Evolutionary conservation across 1,139 yeast genomes (phyloP), one percentile per base, ranked within the genome.

Genomic region (Nakaseomyces glabratus): DNA sequence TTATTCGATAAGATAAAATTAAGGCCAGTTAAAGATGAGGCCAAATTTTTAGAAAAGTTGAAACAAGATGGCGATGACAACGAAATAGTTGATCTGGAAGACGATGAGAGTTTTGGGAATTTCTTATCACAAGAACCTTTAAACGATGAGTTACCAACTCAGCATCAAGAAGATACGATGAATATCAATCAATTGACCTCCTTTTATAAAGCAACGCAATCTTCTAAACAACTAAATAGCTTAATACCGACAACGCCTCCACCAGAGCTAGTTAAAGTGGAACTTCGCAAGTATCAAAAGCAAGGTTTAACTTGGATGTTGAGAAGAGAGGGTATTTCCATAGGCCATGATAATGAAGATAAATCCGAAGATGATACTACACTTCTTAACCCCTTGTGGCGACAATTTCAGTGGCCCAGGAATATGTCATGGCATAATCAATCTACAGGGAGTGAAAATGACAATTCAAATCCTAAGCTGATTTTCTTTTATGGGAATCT

Each of bases 251-350:
- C 77, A 0, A 72, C 74, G 4, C 94, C 95, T 0, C 71, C 80
- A 0, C 38, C 43, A 1, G 60, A 60, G 4, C 66, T 77, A 19
- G 82, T 85, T 47, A 62, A 62, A 6, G 45, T 84, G 37, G 60
- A 61, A 1, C 60, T 86, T 35, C 62, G 93, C 37, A 69, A 72
- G 1, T 86, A 86, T 52, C 96, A 86, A 56, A 73, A 70, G 42
- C 82, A 78, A 45, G 94, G 93, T 0, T 59, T 84, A 19, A 72
- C 85, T 3, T 84, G 95, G 95, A 77, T 84, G 86, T 58, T 82
- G 7, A 69, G 69, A 9, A 55, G 82, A 41, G 85, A 80, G 49
- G 80, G 76, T 44, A 60, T 66, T 22, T 65, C 57, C 25, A 68
- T 66, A 24, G 39, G 43, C 1, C 37, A 45, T 1, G 25, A 47